Base-by-base conservation (phyloP, 129 eudicot genomes). In the Artemisia tridentata region DNA sequence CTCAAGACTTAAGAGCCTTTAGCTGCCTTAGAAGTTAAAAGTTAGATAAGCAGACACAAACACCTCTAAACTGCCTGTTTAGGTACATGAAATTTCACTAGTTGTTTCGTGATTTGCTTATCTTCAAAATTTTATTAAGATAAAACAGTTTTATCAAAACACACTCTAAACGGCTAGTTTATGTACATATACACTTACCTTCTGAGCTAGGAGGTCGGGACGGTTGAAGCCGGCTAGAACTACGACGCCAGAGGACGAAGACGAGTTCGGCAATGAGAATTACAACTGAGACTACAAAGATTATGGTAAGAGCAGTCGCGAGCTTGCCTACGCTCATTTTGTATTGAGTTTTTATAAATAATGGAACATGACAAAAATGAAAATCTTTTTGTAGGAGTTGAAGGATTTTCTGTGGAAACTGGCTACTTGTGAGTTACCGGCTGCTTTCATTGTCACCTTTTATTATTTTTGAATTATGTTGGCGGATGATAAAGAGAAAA, bases 231-330 rank as follows among this genome's bases (percentile, higher is more conserved):
- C 70, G 82, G 72, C 57, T n/a, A 68, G 21, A 27, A 3, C 76
- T 88, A 61, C 91, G 88, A 55, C 87, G 90, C 72, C 84, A 75
- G 50, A 91, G 65, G 74, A 88, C 69, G 70, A 80, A 91, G 50
- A 91, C 73, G 75, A 91, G 72, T 68, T 88, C 84, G 62, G 88
- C 80, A 25, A 84, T 17, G 59, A 88, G 82, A 4, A 82, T 75
- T 3, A 84, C 46, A 43, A 91, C 68, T 43, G 87, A 81, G 78
- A 86, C 57, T 10, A 70, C 61, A 69, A 88, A 86, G 54, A 82
- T 62, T 13, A 84, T 38, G 11, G 84, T 75, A 14, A 91, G 85
- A 19, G 78, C 84, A 38, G 68, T 68, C 58, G 80, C 90, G 23
- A 91, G 83, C 61, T 78, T 83, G 67, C 78, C 59, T 27, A 72